Percentiles rank a stretch among this genome's conserved stretches.
Evolutionary conservation across 1,284 basidiomycete species (phyloP).

Genomic region (Papiliotrema nemorosa): DNA sequence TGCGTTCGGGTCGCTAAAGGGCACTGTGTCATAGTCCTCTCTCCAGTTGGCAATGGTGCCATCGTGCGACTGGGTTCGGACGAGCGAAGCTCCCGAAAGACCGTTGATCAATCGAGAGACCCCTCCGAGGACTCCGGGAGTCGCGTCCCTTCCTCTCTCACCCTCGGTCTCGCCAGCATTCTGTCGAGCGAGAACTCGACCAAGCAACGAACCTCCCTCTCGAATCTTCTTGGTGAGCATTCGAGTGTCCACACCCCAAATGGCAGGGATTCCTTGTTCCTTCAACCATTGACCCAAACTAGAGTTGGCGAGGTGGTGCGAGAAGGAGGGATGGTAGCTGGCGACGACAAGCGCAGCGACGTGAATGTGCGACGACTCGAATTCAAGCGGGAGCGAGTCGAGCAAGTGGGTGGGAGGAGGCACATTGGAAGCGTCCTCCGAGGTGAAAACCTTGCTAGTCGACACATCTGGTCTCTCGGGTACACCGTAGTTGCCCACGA

Average conservation of each 20-base stretch:
- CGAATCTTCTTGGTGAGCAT: slow-evolving; percentile 95
- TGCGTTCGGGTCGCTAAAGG: slow-evolving; percentile 85
- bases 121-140: slow-evolving; percentile 39
- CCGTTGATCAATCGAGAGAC: slow-evolving; percentile 48
- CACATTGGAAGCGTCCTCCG: slow-evolving; percentile 45
- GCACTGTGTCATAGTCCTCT: slow-evolving; percentile 72
- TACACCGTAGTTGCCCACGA: slow-evolving; percentile 99
- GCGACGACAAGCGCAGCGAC: slow-evolving; percentile 87
- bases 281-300: slow-evolving; percentile 91
- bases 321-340: slow-evolving; percentile 91
- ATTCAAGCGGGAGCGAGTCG: slow-evolving; percentile 69
- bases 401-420: slow-evolving; percentile 47
- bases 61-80: slow-evolving; percentile 29
- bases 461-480: slow-evolving; percentile 62
- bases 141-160: slow-evolving; percentile 25
- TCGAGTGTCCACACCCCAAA: slow-evolving; percentile 95
- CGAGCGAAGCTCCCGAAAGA: slow-evolving; percentile 27
- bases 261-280: slow-evolving; percentile 90
- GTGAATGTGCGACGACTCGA: slow-evolving; percentile 94
- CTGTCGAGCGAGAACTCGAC: slow-evolving; percentile 66
- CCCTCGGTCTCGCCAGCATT: slow-evolving; percentile 12
- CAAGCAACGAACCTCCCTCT: slow-evolving; percentile 90
- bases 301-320: slow-evolving; percentile 88
- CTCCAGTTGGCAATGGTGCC: slow-evolving; percentile 60
- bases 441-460: slow-evolving; percentile 41